phyloP scores from a whole-genome alignment of 2,329 filamentous ascomycete species.

The Rosellinia necatrix region DNA sequence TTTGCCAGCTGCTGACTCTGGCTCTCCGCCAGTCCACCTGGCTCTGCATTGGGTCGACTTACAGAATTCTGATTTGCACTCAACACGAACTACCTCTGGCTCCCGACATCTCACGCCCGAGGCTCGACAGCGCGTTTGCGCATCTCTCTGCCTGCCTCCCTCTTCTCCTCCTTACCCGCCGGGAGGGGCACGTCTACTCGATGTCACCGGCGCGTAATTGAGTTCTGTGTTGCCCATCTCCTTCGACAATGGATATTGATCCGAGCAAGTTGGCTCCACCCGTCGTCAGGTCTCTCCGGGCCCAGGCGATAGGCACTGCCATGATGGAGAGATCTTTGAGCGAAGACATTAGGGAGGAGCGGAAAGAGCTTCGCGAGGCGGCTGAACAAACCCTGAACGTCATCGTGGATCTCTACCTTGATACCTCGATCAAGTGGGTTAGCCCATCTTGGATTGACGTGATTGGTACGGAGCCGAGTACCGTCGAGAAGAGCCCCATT shows the following conservation, averaged over 20 bases:
- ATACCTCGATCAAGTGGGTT: slow-evolving; percentile 91
- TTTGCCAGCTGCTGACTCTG: slow-evolving; percentile 46
- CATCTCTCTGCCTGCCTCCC: slow-evolving; percentile 18
- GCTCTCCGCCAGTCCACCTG: slow-evolving; percentile 45
- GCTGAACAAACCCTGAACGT: slow-evolving; percentile 96
- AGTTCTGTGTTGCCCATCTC: slow-evolving; percentile 31
- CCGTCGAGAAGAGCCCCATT: slow-evolving; percentile 77
- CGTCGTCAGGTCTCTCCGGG: slow-evolving; percentile 57
- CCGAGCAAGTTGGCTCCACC: slow-evolving; percentile 55
- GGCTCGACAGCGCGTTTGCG: slow-evolving; percentile 38
- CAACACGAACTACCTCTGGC: slow-evolving; percentile 24
- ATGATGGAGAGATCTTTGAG: slow-evolving; percentile 77
- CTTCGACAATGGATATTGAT: slow-evolving; percentile 52
- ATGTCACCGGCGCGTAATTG: slow-evolving; percentile 45
- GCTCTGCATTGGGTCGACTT: slow-evolving; percentile 37
- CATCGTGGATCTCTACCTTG: slow-evolving; percentile 90
- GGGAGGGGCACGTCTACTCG: slow-evolving; percentile 29
- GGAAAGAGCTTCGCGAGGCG: slow-evolving; percentile 91
- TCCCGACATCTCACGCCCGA: slow-evolving; percentile 18
- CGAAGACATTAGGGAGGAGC: slow-evolving; percentile 89
- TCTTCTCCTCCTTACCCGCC: slow-evolving; percentile 21
- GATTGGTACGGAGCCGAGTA: slow-evolving; percentile 76
- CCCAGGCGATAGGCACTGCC: slow-evolving; percentile 49
- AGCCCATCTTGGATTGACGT: slow-evolving; percentile 96
- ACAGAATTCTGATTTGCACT: slow-evolving; percentile 31